Evolutionary conservation across 192 early-diverging fungal genomes (phyloP).

Genomic region (Backusella morwellensis): DNA sequence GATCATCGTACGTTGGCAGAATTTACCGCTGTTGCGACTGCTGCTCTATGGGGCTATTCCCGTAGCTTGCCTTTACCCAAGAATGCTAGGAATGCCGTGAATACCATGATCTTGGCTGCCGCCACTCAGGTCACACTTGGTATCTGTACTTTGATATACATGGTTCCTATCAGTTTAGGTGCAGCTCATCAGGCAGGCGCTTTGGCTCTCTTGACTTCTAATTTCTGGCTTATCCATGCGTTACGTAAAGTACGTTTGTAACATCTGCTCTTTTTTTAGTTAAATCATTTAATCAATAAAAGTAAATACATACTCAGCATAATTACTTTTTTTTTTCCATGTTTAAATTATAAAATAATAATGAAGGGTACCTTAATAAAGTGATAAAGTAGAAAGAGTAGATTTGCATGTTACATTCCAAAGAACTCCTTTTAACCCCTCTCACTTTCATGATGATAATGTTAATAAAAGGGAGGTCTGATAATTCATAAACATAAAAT

Average conservation of each 20-base stretch:
- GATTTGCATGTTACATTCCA: not conserved
- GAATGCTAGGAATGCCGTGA: constrained; percentile 62
- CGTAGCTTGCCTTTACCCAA: constrained; percentile 71
- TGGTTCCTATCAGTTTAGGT: constrained; percentile 90
- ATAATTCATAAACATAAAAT: not conserved
- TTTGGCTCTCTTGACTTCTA: constrained; percentile 77
- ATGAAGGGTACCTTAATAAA: not conserved
- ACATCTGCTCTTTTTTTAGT: not conserved
- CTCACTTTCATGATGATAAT: not conserved
- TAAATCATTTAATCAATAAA: not conserved
- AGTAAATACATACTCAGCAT: not conserved
- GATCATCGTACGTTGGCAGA: constrained; percentile 91
- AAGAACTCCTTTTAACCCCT: not conserved
- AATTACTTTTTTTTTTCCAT: not conserved
- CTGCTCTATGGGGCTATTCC: constrained; percentile 72
- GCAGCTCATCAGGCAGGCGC: constrained; percentile 95
- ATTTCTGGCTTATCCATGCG: constrained; percentile 75
- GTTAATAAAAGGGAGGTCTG: not conserved
- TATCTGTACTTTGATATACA: constrained; percentile 89
- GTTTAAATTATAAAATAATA: not conserved
- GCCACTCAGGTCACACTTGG: constrained; percentile 82
- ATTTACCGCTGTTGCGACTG: constrained; percentile 72
- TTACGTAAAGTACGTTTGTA: constrained; percentile 51
- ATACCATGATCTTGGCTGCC: constrained; percentile 71
- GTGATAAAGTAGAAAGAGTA: not conserved